These are phyloP conservation scores for Apophysomyces trapeziformis DNA, from an alignment of 371 early-diverging fungal species.

Conservation along the genomic window DNA sequence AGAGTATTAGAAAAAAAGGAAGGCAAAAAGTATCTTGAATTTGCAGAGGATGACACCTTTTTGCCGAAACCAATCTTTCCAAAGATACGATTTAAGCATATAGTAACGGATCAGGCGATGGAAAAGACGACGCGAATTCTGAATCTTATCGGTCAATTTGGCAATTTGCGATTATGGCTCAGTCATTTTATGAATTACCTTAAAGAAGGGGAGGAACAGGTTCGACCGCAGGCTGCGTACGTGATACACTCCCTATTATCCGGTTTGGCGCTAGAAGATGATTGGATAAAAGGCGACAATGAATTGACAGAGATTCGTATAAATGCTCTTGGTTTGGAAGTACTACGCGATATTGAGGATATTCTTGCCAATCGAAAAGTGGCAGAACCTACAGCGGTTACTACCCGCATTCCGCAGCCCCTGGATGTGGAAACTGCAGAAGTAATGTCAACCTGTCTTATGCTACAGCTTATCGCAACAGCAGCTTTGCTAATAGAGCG, in stretches of 20 bases:
- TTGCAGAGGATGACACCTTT: constrained; percentile 18
- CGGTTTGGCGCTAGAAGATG: constrained; percentile 33
- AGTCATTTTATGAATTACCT: constrained; percentile 54
- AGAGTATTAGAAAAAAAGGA: constrained; percentile 46
- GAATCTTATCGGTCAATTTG: constrained; percentile 53
- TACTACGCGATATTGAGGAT: constrained; percentile 28
- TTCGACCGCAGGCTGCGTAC: constrained; percentile 53
- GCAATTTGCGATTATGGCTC: constrained; percentile 45
- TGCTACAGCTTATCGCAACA: constrained; percentile 36
- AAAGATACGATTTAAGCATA: constrained; percentile 46
- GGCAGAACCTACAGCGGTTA: constrained; percentile 7
- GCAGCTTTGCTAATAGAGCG: constrained; percentile 25
- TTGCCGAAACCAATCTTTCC: constrained; percentile 41
- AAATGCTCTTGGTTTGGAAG: constrained; percentile 20
- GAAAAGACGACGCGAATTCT: constrained; percentile 37
- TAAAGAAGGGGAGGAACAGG: constrained; percentile 13
- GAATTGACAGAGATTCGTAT: neutral
- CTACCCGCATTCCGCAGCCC: constrained; percentile 9
- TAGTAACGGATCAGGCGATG: constrained; percentile 39
- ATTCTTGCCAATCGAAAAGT: constrained; percentile 16
- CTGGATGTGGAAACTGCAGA: constrained; percentile 28
- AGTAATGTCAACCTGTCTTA: constrained; percentile 36
- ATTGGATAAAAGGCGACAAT: constrained; percentile 20
- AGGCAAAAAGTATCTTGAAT: constrained; percentile 24
- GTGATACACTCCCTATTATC: constrained; percentile 52